These are phyloP conservation scores for Macrocybe gigantea DNA, from an alignment of 768 basidiomycete genomes.

Conservation along the genomic window DNA sequence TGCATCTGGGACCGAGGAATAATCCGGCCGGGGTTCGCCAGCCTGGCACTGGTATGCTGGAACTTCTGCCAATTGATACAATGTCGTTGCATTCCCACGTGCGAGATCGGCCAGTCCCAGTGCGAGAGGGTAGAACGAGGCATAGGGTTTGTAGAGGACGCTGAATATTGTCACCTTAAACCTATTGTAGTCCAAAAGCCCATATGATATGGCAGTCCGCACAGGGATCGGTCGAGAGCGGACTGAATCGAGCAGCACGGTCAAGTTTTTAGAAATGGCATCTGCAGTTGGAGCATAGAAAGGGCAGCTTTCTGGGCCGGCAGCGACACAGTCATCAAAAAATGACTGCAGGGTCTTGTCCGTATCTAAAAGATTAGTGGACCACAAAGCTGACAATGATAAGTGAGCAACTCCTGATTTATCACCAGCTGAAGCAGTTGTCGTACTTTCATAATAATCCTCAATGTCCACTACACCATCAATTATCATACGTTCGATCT, in stretches of 20 bases:
- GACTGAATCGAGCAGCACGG: constrained; percentile 24
- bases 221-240: constrained; percentile 28
- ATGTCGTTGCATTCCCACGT: not conserved
- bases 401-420: not conserved
- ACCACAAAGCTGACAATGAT: constrained; percentile 22
- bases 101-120: constrained; percentile 26
- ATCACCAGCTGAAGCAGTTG: not conserved
- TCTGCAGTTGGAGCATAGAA: constrained; percentile 32
- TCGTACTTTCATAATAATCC: constrained; percentile 30
- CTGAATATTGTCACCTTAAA: constrained; percentile 24
- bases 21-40: not conserved
- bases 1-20: not conserved
- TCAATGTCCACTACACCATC: constrained; percentile 37
- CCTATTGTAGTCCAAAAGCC: constrained; percentile 28
- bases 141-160: constrained; percentile 29
- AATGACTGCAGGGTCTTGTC: constrained; percentile 29
- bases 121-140: constrained; percentile 25
- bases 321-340: constrained; percentile 28
- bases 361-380: constrained; percentile 29
- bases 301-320: constrained; percentile 28
- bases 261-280: constrained; percentile 28
- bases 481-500: constrained; percentile 30
- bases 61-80: not conserved
- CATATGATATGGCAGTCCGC: constrained; percentile 20
- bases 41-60: constrained; percentile 23